Evolutionary conservation across 176 grass and related monocot species (phyloP), one percentile per base, ranked within the genome.

Genomic region (Aegilops sharonensis): DNA sequence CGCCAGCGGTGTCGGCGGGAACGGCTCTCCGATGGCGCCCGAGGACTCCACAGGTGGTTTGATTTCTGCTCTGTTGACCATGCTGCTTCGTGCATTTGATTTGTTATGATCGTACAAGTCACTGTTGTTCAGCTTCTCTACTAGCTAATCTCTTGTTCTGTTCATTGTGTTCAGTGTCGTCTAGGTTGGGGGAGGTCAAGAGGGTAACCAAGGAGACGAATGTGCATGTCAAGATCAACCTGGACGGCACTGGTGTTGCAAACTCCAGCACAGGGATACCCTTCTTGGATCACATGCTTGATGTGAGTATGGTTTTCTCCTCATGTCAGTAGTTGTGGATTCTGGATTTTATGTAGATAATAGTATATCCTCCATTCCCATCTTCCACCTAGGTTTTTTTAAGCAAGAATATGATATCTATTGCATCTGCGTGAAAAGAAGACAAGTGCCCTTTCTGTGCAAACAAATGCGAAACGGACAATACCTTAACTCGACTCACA

Each of bases 281-380:
- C 3, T 98, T 98, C 87, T 39, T 95, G 87, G 96, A 98, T 86
- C 96, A 98, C 80, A 98, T 98, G 96, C 84, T 98, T 30, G 96
- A 95, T 88, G 96, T 98, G 68, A 89, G 88, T 83, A 75, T 59
- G 10, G 6, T 72, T 74, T 72, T 7, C 39, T 81, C 27, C 30
- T 87, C 24, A 12, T 79, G 11, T 31, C n/a, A 10, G 47, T 35
- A 68, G 50, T 76, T 30, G 77, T 15, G 25, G 54, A 57, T 68
- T 34, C 8, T 21, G 37, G 20, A 14, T 45, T 27, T 64, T 72
- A 5, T 56, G 11, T 9, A 57, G 4, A 67, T 34, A 66, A 5
- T 35, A 5, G 34, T 35, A 59, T 47, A 68, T 21, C 54, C 3
- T 21, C 56, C 56, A 59, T 21, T 59, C 27, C 27, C 27, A 27